Percentiles rank a stretch among this genome's conserved stretches.
phyloP scores from a whole-genome alignment of 2,329 filamentous ascomycete genomes.

The Truncatella angustata region DNA sequence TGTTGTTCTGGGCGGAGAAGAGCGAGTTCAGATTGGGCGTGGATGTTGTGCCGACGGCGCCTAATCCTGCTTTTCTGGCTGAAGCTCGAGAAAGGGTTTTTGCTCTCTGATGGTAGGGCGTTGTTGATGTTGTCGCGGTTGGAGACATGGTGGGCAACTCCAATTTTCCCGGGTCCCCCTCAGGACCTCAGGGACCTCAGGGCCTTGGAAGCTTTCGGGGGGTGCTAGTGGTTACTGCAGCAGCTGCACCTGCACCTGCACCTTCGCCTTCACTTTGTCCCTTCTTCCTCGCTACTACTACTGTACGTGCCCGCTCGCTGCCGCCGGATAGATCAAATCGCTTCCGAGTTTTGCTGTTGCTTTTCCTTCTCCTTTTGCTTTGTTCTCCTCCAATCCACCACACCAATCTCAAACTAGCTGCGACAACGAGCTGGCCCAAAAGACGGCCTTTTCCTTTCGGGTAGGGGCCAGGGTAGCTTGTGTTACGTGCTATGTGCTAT shows the following conservation, averaged over 20 bases:
- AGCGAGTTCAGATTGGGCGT: conserved; percentile 57
- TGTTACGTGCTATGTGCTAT: no score
- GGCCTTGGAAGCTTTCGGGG: no score
- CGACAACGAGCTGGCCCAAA: neutral
- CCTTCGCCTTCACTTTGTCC: no score
- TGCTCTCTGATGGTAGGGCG: conserved; percentile 29
- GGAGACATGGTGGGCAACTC: conserved; percentile 33
- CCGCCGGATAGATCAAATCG: no score
- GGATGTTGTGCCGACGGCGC: conserved; percentile 47
- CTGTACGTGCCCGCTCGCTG: no score
- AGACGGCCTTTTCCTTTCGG: neutral
- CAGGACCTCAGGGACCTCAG: no score
- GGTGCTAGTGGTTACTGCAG: neutral
- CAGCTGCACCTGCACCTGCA: no score
- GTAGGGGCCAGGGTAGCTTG: no score
- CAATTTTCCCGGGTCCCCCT: neutral
- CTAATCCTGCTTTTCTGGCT: conserved; percentile 18
- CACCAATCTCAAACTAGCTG: neutral
- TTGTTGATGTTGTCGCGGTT: conserved; percentile 31
- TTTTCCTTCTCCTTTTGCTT: neutral
- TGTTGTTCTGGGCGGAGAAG: conserved; percentile 42
- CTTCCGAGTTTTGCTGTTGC: no score
- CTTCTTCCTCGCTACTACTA: no score
- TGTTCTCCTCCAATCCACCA: neutral
- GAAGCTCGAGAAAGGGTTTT: conserved; percentile 34